Base-by-base conservation (phyloP, 139 green algal species). In the Trebouxia sp. region DNA sequence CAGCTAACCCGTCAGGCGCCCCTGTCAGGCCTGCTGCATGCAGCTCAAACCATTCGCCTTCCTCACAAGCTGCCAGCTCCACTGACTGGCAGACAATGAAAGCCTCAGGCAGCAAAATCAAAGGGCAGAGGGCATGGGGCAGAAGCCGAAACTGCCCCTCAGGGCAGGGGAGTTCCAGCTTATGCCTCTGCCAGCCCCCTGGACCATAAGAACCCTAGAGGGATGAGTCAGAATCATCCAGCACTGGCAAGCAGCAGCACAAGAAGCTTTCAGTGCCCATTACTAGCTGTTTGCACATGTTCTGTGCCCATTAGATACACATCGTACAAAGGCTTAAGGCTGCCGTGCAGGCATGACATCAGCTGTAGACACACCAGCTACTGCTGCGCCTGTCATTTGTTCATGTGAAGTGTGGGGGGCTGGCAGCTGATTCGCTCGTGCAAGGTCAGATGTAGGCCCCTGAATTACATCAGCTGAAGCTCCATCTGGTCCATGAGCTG, bases 141-240 rank as follows among this genome's bases (percentile, higher is more conserved):
- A 42, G 35, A 5, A 14, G 4, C 11, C 5, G 15, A 14, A 45
- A 67, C 11, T 67, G 56, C 26, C 56, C 56, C 56, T 67, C 8
- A 28, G 6, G 12, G n/a, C n/a, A 66, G 55, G 55, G 55, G 11
- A 39, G 35, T 15, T 14, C 32, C 32, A 12, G 62, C 62, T 0
- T 72, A 45, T 30, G 62, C 62, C 62, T 72, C 62, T 15, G 62
- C 62, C 62, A 72, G 35, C 62, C 62, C 62, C 3, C 62, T 72
- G 32, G 62, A 72, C 32, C 43, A 12, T 35, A 72, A 24, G 62
- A 72, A 35, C 62, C 62, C 17, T 72, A 35, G 62, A 43, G 32
- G 20, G 62, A 72, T 72, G 62, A 72, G 32, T 5, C 35, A 43
- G 62, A n/a, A 72, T 28, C 32, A 72, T 42, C 9, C 35, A 43